A percentile compares a stretch with the other conserved stretches of the same genome.
phyloP scores from a whole-genome alignment of 495 filamentous ascomycete genomes.

The Xylaria castorea region DNA sequence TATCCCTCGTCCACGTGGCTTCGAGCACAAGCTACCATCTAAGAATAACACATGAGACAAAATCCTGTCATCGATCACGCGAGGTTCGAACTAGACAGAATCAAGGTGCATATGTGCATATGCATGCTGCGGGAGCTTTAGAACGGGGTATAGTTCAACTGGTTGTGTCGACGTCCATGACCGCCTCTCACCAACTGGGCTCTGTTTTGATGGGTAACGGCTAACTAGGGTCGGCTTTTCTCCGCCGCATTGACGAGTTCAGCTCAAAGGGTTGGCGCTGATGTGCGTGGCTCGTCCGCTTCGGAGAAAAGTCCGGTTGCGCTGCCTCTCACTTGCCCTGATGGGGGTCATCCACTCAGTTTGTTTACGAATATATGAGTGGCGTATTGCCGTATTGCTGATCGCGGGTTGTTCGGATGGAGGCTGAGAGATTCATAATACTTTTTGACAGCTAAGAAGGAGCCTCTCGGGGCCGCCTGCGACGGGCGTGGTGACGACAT shows the following conservation, averaged over 20 bases:
- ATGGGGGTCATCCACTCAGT: neutral
- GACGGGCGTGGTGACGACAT: slow-evolving; percentile 7
- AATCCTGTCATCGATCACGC: slow-evolving; percentile 24
- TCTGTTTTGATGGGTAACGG: neutral
- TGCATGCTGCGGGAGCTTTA: slow-evolving; percentile 14
- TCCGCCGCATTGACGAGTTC: slow-evolving; percentile 11
- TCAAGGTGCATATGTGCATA: slow-evolving; percentile 23
- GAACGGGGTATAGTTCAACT: neutral
- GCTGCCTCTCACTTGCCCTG: neutral
- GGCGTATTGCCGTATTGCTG: slow-evolving; percentile 18
- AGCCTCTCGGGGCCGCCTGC: slow-evolving; percentile 1
- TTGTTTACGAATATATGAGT: slow-evolving; percentile 21
- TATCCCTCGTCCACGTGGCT: slow-evolving; percentile 23
- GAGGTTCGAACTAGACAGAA: neutral
- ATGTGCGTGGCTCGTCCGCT: neutral
- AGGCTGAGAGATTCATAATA: slow-evolving; percentile 21
- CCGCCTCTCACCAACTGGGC: neutral
- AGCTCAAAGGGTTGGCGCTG: slow-evolving; percentile 7
- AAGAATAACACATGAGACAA: slow-evolving; percentile 24
- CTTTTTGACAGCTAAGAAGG: neutral
- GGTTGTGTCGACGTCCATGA: neutral
- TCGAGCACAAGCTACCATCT: slow-evolving; percentile 9
- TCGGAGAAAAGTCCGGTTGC: neutral
- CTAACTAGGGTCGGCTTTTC: neutral
- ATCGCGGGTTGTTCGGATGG: slow-evolving; percentile 20